Evolutionary conservation across 441 rosid genomes (phyloP), one percentile per base, ranked within the genome.

Genomic region (Bruguiera hainesii): DNA sequence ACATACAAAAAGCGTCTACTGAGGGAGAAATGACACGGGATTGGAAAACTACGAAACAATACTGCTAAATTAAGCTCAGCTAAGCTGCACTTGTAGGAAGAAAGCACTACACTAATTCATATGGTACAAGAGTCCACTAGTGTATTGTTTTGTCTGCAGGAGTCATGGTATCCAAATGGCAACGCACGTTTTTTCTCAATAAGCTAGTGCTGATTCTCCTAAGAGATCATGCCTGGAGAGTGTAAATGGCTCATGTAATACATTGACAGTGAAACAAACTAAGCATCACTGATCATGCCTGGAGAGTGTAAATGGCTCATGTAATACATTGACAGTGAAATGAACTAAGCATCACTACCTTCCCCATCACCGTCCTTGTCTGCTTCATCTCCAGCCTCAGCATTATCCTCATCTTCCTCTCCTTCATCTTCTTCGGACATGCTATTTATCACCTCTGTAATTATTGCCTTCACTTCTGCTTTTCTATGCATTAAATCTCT

Each of bases 341-440:
- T n/a, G n/a, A 77, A 67, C 75, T 71, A 80, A 29, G 71, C 82
- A 61, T 79, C 89, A 61, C 72, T 77, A 67, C 81, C 85, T 42
- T 42, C 48, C 15, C 79, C 81, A 64, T 76, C 87, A 21, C 71
- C 78, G 19, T 66, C 88, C 67, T 69, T 75, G 62, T 60, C 78
- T 19, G 55, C 81, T 49, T 65, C 78, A 71, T 55, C 85, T 71
- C 69, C 86, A 7, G 70, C 73, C 56, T 80, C 84, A 8, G 72
- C 79, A 59, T 81, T 76, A 2, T 79, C 84, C 23, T 84, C 94
- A 1, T 73, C 82, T 39, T 83, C 90, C 6, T 86, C 97, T 3
- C 70, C 89, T 26, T 85, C 97, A 19, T 84, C 97, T 61, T 89
- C 93, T 68, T 95, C 98, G 13, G 93, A 80, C 99, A 95, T 91